A percentile compares a stretch with the other conserved stretches of the same genome.
Evolutionary conservation across 139 green algal genomes (phyloP).

Genomic region (Tetradesmus lagerheimii): DNA sequence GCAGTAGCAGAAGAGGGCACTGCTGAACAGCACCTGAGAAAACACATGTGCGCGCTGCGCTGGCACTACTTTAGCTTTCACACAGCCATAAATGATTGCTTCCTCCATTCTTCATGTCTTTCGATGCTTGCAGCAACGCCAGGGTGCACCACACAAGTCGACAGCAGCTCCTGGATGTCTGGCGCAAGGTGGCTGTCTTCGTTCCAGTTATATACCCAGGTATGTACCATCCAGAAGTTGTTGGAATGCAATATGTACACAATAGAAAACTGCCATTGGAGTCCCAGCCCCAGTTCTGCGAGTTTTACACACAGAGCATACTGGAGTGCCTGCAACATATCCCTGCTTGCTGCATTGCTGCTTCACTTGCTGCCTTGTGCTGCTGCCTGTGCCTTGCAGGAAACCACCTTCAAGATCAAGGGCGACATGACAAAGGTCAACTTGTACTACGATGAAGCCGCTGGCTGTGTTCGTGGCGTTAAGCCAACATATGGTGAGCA

Average conservation of each 20-base stretch:
- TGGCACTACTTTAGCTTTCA: no score
- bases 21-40: neutral
- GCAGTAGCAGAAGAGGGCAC: neutral
- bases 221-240: no score
- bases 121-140: neutral
- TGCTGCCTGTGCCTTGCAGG: neutral
- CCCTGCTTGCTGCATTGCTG: neutral
- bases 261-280: no score
- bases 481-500: neutral
- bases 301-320: no score
- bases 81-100: no score
- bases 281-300: no score
- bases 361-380: neutral
- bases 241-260: no score
- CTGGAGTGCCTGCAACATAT: no score
- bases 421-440: neutral
- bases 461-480: neutral
- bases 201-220: neutral
- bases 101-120: no score
- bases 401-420: slow-evolving; percentile 8
- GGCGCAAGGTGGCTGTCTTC: neutral
- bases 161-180: neutral
- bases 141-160: neutral
- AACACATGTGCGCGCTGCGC: no score
- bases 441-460: neutral